Percentiles rank a stretch among this genome's conserved stretches.
phyloP scores from a whole-genome alignment of 2,329 filamentous ascomycete genomes.

The Penicillium vulpinum region DNA sequence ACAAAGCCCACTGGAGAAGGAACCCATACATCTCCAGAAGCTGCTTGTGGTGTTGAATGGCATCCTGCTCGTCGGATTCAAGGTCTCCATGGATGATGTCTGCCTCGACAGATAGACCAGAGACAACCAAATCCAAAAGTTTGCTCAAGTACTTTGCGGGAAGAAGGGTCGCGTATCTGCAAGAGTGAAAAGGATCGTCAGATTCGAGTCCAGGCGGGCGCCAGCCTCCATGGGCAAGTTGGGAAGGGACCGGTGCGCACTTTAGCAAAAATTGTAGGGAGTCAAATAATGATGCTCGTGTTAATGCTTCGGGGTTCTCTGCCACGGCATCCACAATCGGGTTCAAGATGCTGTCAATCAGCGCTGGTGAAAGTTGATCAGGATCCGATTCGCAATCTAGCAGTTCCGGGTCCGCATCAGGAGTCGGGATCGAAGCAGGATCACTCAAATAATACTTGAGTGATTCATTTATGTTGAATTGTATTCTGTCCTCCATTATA shows the following conservation, averaged over 20 bases:
- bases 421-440: constrained; percentile 76
- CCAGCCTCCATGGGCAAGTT: constrained; percentile 29
- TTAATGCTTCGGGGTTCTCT: constrained; percentile 86
- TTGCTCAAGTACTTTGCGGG: constrained; percentile 85
- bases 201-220: constrained; percentile 53
- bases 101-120: constrained; percentile 79
- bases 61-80: constrained; percentile 88
- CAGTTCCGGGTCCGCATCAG: constrained; percentile 79
- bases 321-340: constrained; percentile 90
- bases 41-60: constrained; percentile 81
- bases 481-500: constrained; percentile 67
- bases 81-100: constrained; percentile 83
- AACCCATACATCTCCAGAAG: constrained; percentile 93
- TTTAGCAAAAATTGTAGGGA: constrained; percentile 95
- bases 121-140: constrained; percentile 86
- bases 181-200: constrained; percentile 60
- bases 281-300: constrained; percentile 77
- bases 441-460: constrained; percentile 97
- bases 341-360: constrained; percentile 85
- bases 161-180: constrained; percentile 78
- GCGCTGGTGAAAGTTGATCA: constrained; percentile 72
- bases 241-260: constrained; percentile 67
- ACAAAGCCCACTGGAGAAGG: constrained; percentile 90
- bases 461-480: constrained; percentile 94
- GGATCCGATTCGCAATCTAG: constrained; percentile 92